These are phyloP conservation scores for Botryobasidium botryosum DNA, from an alignment of 768 basidiomycete species.

Conservation along the genomic window DNA sequence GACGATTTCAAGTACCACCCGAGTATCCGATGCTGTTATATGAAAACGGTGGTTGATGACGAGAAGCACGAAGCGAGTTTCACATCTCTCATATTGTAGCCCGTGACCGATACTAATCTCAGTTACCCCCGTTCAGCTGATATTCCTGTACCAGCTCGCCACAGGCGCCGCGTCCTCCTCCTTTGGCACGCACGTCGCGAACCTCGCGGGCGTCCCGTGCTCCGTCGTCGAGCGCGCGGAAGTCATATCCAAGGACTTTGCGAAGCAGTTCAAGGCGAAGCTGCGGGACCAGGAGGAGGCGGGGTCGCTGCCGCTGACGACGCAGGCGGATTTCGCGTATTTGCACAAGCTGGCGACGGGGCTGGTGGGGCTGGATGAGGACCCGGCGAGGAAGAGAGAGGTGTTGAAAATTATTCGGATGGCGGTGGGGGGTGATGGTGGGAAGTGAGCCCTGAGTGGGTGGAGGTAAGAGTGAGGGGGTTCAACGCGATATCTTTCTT, in stretches of 20 bases:
- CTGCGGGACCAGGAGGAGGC: slow-evolving; percentile 36
- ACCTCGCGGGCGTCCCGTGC: slow-evolving; percentile 78
- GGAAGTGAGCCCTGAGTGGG: no score
- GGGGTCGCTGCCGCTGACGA: slow-evolving; percentile 52
- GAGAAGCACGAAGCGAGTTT: slow-evolving; percentile 62
- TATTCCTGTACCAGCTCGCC: slow-evolving; percentile 90
- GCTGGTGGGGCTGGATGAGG: slow-evolving; percentile 29
- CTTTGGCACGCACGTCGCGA: slow-evolving; percentile 90
- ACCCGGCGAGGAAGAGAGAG: slow-evolving; percentile 35
- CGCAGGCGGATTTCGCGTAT: slow-evolving; percentile 83
- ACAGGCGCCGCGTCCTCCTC: slow-evolving; percentile 75
- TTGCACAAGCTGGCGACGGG: slow-evolving; percentile 26
- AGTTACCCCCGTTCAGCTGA: slow-evolving; percentile 35
- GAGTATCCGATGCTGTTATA: slow-evolving; percentile 88
- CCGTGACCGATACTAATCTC: neutral
- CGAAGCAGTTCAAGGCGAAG: slow-evolving; percentile 70
- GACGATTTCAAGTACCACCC: slow-evolving; percentile 87
- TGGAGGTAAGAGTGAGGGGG: no score
- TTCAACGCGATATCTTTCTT: no score
- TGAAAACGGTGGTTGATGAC: slow-evolving; percentile 88
- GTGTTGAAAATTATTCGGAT: slow-evolving; percentile 30
- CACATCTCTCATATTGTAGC: neutral
- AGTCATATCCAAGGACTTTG: slow-evolving; percentile 70
- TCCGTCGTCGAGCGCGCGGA: slow-evolving; percentile 82
- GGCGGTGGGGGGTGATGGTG: no score